Percentiles rank a stretch among this genome's conserved stretches.
phyloP scores from a whole-genome alignment of 768 basidiomycete genomes.

The Trametes cubensis region DNA sequence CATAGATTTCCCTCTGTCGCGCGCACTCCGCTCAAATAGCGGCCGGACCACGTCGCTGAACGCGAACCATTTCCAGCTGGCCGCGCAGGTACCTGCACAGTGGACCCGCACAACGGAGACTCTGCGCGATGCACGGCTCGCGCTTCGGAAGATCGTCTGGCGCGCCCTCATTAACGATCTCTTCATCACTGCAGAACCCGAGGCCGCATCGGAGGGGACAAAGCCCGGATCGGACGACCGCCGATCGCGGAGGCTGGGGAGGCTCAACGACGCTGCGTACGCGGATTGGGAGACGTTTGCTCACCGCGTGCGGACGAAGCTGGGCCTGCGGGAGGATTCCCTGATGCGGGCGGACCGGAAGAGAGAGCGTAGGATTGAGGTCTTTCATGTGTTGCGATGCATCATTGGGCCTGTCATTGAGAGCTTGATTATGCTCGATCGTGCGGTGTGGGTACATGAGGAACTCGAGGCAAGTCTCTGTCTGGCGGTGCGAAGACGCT shows the following conservation, averaged over 20 bases:
- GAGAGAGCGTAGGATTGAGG: constrained; percentile 50
- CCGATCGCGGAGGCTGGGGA: constrained; percentile 45
- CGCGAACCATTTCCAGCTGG: constrained; percentile 64
- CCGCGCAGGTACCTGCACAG: constrained; percentile 66
- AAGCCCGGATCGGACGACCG: not conserved
- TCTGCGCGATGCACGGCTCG: constrained; percentile 44
- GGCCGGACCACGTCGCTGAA: constrained; percentile 37
- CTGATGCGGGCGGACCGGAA: not conserved
- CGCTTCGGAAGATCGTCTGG: constrained; percentile 72
- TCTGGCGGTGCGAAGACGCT: not conserved
- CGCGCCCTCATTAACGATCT: constrained; percentile 58
- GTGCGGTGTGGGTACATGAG: constrained; percentile 58
- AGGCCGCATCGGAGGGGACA: not conserved
- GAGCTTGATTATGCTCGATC: constrained; percentile 63
- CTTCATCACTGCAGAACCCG: constrained; percentile 16
- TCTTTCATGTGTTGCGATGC: constrained; percentile 69
- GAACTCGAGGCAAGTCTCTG: constrained; percentile 33
- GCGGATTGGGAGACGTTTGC: constrained; percentile 51
- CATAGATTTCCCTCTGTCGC: constrained; percentile 61
- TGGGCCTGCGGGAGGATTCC: constrained; percentile 5
- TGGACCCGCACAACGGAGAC: constrained; percentile 51
- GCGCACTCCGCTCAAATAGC: constrained; percentile 18
- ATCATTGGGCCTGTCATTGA: constrained; percentile 71
- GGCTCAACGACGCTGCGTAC: constrained; percentile 55
- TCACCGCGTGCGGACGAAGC: constrained; percentile 22